Conservation (phyloP, 306 rosid genomes). For the Dalbergia oliveri region DNA sequence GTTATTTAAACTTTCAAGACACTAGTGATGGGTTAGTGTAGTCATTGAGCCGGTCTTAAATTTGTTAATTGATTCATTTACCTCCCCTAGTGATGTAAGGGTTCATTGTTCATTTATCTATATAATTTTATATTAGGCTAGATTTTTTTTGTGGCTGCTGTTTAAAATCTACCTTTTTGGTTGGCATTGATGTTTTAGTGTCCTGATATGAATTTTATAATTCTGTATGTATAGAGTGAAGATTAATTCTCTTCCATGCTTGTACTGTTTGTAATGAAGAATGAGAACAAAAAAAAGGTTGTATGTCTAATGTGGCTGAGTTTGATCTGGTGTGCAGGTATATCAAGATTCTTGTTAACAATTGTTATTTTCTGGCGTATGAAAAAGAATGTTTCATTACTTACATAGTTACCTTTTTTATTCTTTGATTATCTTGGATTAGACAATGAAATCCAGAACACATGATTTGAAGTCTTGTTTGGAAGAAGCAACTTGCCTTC, state of each 20-base stretch:
- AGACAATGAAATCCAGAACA: slow-evolving; percentile 85
- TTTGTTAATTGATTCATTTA: slow-evolving; percentile 20
- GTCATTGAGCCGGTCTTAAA: slow-evolving; percentile 21
- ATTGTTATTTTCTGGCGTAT: slow-evolving; percentile 26
- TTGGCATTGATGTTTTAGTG: no score
- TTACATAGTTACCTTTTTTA: slow-evolving; percentile 34
- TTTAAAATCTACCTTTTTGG: slow-evolving; percentile 2
- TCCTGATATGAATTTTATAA: no score
- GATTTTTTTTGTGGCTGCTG: no score
- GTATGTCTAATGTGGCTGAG: slow-evolving; percentile 79
- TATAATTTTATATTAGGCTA: background rate
- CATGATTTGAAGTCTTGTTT: slow-evolving; percentile 83
- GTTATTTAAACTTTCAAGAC: slow-evolving; percentile 19
- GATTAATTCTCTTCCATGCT: slow-evolving; percentile 46
- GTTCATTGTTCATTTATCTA: slow-evolving; percentile 7
- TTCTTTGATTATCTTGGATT: no score
- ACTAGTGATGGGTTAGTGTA: slow-evolving; percentile 19
- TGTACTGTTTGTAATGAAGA: slow-evolving; percentile 70
- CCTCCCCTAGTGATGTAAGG: slow-evolving; percentile 18
- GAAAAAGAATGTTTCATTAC: slow-evolving; percentile 32
- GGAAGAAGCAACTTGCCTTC: slow-evolving; percentile 79
- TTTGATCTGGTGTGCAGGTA: slow-evolving; percentile 97
- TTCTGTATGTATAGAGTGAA: slow-evolving; percentile 20
- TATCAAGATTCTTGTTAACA: slow-evolving; percentile 41
- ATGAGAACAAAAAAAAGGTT: slow-evolving; percentile 61